Base-by-base conservation (phyloP, 805 yeast species). In the Starmerella vaccinii region DNA sequence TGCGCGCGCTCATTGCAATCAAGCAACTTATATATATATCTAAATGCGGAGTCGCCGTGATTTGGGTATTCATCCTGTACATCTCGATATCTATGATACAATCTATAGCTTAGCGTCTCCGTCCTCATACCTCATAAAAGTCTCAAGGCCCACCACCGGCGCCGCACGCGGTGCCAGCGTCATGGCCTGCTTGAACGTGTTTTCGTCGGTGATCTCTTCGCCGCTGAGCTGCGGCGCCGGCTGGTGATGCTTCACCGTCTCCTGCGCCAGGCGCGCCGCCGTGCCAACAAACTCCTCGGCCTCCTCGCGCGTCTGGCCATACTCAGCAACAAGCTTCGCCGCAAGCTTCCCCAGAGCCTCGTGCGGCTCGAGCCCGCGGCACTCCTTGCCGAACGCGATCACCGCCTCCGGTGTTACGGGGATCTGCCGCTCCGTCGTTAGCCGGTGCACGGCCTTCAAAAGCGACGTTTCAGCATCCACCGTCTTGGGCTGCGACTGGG, bases 401-500 rank as follows among this genome's bases (percentile, higher is more conserved):
- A 53, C 49, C 27, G 55, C 54, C 27, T 41, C 27, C 57, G 59
- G 53, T 56, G 68, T 50, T 15, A 56, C 53, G 3, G 37, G 12
- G 24, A 53, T 32, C 19, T 40, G 4, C 26, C 50, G 49, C 65
- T 71, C 30, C 61, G 59, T 37, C 64, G 56, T 18, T 57, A 53
- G 47, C 64, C 57, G 27, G 62, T 58, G 40, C 63, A 56, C 56
- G 30, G 63, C 56, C 10, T 60, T 58, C 19, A 56, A 50, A 7
- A 59, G 50, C 2, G 64, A 53, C 16, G 55, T 56, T 38, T 55
- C 56, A 19, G 51, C 50, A 5, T 47, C 50, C 16, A 29, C 39
- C 9, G 39, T 45, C 42, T 43, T 15, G 13, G 55, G 37, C 49
- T 42, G 37, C 38, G 47, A 39, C 37, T 76, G 80, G 4, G 94